Percentiles rank a stretch among this genome's conserved stretches.
phyloP scores from a whole-genome alignment of 345 rosid species.

The Lumnitzera littorea region DNA sequence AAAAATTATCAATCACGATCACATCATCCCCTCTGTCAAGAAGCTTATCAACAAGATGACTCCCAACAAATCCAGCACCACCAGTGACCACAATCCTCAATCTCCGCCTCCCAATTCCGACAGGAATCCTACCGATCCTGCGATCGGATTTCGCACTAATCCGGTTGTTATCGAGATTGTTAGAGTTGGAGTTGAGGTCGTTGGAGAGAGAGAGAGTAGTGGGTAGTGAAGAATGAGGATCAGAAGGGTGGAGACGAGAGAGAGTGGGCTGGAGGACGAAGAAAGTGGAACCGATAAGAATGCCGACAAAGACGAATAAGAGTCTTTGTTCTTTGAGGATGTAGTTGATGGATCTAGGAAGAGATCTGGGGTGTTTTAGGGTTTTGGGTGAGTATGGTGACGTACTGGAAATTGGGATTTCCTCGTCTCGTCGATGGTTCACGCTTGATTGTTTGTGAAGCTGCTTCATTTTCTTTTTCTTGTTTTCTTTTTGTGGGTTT shows the following conservation, averaged over 20 bases:
- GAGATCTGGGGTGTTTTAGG: slow-evolving; percentile 63
- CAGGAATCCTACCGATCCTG: slow-evolving; percentile 62
- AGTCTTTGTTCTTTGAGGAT: slow-evolving; percentile 84
- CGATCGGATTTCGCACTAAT: slow-evolving; percentile 12
- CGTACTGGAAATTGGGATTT: slow-evolving; percentile 31
- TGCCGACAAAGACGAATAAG: slow-evolving; percentile 85
- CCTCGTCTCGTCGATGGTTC: slow-evolving; percentile 57
- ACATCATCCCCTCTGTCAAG: slow-evolving; percentile 88
- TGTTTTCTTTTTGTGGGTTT: no score
- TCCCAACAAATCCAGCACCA: slow-evolving; percentile 97
- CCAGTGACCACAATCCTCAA: slow-evolving; percentile 89
- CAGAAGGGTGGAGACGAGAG: slow-evolving; percentile 53
- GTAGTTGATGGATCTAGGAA: slow-evolving; percentile 85
- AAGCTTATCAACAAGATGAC: slow-evolving; percentile 93
- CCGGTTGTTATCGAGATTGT: slow-evolving; percentile 6
- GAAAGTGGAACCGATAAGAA: slow-evolving; percentile 88
- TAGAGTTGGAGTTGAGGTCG: slow-evolving; percentile 1
- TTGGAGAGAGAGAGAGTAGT: slow-evolving; percentile 21
- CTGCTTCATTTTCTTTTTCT: slow-evolving; percentile 52
- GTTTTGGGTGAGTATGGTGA: slow-evolving; percentile 61
- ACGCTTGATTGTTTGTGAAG: slow-evolving; percentile 69
- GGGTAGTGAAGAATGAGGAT: slow-evolving; percentile 28
- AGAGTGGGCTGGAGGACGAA: slow-evolving; percentile 89
- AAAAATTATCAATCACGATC: slow-evolving; percentile 90
- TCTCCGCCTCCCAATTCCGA: slow-evolving; percentile 51